Evolutionary conservation across 306 rosid species (phyloP).

Genomic region (Sechiopsis laciniata): DNA sequence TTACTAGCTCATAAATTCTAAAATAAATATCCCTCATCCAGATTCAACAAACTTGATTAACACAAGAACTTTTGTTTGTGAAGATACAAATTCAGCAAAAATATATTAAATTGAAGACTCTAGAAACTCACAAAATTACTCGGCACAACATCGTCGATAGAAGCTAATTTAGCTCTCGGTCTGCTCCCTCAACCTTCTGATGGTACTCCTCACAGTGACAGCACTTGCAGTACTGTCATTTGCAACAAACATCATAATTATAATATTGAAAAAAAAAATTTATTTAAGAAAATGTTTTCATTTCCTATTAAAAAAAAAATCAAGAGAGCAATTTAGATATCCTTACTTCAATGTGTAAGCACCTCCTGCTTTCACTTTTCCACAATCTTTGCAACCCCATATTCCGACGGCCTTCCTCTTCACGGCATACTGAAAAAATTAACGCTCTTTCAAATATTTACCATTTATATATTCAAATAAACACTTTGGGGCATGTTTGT

Average conservation of each 20-base stretch:
- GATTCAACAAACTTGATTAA: background rate
- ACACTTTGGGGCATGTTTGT: no score
- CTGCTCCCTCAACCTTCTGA: constrained; percentile 81
- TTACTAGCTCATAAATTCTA: background rate
- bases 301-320: background rate
- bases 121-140: constrained; percentile 13
- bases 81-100: background rate
- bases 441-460: no score
- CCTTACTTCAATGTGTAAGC: constrained; percentile 63
- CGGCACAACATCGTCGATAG: background rate
- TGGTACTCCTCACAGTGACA: constrained; percentile 69
- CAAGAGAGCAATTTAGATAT: background rate
- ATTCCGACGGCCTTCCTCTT: constrained; percentile 79
- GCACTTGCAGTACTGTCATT: constrained; percentile 55
- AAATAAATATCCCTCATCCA: constrained; percentile 1
- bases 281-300: no score
- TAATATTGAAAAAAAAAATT: background rate
- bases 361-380: constrained; percentile 82
- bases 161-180: constrained; percentile 42
- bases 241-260: background rate
- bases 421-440: constrained; percentile 47
- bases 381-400: constrained; percentile 89
- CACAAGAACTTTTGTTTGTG: background rate
- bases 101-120: background rate
- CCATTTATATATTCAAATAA: no score